Evolutionary conservation across 768 basidiomycete species (phyloP).

Genomic region (Psilocybe cubensis): DNA sequence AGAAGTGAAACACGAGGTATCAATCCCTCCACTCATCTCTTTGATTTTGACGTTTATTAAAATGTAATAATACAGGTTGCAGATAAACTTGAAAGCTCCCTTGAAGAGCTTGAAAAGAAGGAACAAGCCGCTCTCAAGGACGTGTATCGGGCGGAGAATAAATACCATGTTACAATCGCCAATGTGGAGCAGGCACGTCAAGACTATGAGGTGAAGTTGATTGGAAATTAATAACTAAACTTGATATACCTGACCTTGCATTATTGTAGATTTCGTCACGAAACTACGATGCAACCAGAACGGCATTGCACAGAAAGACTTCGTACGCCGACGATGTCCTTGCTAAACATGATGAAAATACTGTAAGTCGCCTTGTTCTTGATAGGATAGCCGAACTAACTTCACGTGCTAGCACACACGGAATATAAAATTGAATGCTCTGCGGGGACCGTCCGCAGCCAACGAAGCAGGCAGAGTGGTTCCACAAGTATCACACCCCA

Average conservation of each 20-base stretch:
- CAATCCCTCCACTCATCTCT: no score
- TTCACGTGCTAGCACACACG: neutral
- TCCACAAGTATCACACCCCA: neutral
- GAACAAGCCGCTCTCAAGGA: conserved; percentile 52
- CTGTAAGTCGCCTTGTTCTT: neutral
- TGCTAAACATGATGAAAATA: neutral
- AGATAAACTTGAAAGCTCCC: neutral
- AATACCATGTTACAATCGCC: conserved; percentile 51
- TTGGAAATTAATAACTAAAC: neutral
- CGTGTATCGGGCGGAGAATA: conserved; percentile 53
- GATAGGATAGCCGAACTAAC: neutral
- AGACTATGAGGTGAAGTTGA: conserved; percentile 39
- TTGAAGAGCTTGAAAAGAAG: conserved; percentile 46
- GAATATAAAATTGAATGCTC: neutral
- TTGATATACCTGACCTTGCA: neutral
- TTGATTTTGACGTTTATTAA: no score
- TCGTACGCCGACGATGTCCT: neutral
- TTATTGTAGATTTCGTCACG: neutral
- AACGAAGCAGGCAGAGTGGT: neutral
- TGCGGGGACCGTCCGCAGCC: neutral
- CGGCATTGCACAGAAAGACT: neutral
- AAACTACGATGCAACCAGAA: neutral
- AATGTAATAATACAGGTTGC: neutral
- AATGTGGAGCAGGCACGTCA: conserved; percentile 38
- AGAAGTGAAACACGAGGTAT: no score